A percentile compares a stretch with the other conserved stretches of the same genome.
Conservation (phyloP, 2,329 filamentous ascomycete species). For the Pseudofabraea citricarpa region DNA sequence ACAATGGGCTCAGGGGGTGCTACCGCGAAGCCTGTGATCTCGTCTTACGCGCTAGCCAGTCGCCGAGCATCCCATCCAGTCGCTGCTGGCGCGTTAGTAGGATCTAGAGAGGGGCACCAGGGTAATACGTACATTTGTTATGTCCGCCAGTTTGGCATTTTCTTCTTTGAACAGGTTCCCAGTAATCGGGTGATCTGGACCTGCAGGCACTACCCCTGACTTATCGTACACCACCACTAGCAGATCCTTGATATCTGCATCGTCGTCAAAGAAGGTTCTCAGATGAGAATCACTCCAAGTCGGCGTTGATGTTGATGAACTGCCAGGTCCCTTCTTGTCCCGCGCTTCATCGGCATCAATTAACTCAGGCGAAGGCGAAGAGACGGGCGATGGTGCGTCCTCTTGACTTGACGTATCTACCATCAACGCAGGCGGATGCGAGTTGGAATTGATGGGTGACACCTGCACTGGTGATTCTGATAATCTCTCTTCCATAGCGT, state of each 20-base stretch:
- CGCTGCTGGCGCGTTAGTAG: constrained; percentile 42
- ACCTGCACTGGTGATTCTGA: constrained; percentile 67
- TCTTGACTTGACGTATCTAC: constrained; percentile 69
- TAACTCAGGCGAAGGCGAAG: constrained; percentile 60
- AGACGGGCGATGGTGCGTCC: constrained; percentile 55
- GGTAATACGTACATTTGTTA: constrained; percentile 61
- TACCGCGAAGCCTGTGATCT: constrained; percentile 33
- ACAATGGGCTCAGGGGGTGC: constrained; percentile 1
- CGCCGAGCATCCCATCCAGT: constrained; percentile 80
- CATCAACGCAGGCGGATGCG: constrained; percentile 61
- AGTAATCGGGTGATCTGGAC: constrained; percentile 80
- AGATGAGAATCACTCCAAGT: constrained; percentile 86
- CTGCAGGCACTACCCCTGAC: constrained; percentile 71
- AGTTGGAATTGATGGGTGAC: constrained; percentile 48
- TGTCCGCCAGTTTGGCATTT: constrained; percentile 78
- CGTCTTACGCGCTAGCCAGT: constrained; percentile 72
- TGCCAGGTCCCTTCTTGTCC: constrained; percentile 32
- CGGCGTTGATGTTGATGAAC: constrained; percentile 53
- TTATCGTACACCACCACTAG: constrained; percentile 91
- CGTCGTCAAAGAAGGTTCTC: constrained; percentile 85
- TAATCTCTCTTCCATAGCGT: constrained; percentile 37
- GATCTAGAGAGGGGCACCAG: background rate
- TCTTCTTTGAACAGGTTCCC: constrained; percentile 80
- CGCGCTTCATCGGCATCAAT: constrained; percentile 40
- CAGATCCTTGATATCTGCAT: constrained; percentile 83